phyloP scores from a whole-genome alignment of 306 rosid genomes.

The Canavalia gladiata region DNA sequence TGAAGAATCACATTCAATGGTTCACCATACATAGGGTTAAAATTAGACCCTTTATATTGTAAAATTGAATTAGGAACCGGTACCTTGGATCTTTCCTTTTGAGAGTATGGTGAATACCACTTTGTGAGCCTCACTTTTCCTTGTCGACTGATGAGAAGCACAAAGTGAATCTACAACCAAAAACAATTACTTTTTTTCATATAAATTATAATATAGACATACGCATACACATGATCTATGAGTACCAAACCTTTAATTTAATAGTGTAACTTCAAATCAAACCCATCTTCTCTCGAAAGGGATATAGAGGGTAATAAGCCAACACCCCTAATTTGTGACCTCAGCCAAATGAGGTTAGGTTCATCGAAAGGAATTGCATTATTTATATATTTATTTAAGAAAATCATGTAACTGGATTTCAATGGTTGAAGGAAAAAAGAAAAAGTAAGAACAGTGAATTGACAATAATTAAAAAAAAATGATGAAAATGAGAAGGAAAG shows the following conservation, averaged over 20 bases:
- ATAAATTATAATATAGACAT: conserved; percentile 2
- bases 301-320: not conserved
- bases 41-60: conserved; percentile 7
- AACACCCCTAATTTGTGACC: not conserved
- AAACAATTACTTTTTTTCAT: too few relatives aligned
- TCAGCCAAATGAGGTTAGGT: conserved; percentile 11
- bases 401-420: not conserved
- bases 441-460: not conserved
- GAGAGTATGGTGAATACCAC: conserved; percentile 95
- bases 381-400: not conserved
- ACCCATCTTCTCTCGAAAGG: not conserved
- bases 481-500: conserved; percentile 23
- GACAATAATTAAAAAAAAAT: not conserved
- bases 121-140: conserved; percentile 98
- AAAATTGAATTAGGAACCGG: not conserved
- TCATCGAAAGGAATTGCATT: conserved; percentile 32
- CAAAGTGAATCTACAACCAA: conserved; percentile 84
- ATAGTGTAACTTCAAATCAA: conserved; percentile 21
- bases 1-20: not conserved
- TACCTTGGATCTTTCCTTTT: conserved; percentile 97
- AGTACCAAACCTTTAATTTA: not conserved
- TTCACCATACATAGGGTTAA: conserved; percentile 20
- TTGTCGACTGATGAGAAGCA: conserved; percentile 92
- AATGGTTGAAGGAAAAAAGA: not conserved
- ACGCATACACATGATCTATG: not conserved